Evolutionary conservation across 768 basidiomycete genomes (phyloP), one percentile per base, ranked within the genome.

Genomic region (Mrakia blollopis): DNA sequence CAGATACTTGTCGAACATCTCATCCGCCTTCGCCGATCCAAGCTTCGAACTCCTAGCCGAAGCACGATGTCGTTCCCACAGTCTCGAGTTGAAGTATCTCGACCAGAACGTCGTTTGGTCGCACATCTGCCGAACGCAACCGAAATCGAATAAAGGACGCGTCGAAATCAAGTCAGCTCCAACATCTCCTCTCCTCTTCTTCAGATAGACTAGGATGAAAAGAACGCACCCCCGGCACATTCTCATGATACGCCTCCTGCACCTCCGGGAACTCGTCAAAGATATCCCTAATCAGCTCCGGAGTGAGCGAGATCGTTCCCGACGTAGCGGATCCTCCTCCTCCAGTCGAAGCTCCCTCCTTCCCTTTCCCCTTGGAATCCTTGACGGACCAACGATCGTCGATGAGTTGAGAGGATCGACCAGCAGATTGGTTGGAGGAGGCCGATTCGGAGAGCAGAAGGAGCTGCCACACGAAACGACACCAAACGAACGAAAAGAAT

Each of bases 231-330:
- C 84, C 88, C 3, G 96, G 94, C 0, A 98, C 95, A 80, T 95
- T 94, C 81, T 96, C 94, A 78, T 86, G 90, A 81, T 97, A 96
- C 0, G 94, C 96, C 83, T 89, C 91, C 57, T 91, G 90, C 18
- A 98, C 93, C 44, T 97, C 91, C 2, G 97, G 95, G 82, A 94
- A 98, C 85, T 97, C 95, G 79, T 98, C 94, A 81, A 99, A 99
- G 69, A 98, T 94, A 81, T 98, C 96, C 80, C 92, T 90, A 47
- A 96, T 91, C 63, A 98, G 87, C 83, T 94, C 83, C 44, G 81
- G 81, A 4, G 81, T 79, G 23, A 83, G 75, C 44, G 80, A 80
- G 72, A 83, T 75, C 6, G 63, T 68, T 5, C 69, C 77, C 28
- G 63, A 30, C 25, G 35, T 61, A 14, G n/a, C 28, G 10, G 44